Base-by-base conservation (phyloP, 371 early-diverging fungal species). In the Mucor racemosus region DNA sequence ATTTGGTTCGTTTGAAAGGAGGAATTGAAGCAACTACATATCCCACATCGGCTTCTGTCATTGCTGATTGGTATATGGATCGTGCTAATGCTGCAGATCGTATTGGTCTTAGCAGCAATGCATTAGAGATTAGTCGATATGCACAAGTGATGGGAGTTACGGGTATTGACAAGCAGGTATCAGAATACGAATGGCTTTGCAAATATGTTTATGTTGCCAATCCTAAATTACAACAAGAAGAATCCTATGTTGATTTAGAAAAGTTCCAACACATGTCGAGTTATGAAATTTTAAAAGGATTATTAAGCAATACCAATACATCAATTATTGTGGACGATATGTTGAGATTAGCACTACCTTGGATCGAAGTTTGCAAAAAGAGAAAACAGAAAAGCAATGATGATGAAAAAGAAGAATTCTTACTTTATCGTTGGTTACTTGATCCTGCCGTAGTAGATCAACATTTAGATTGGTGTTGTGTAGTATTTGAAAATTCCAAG, bases 61-160 rank as follows among this genome's bases (percentile, higher is more conserved):
- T 91, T 26, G 76, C 82, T 3, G 66, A 84, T 11, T 92, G 92
- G 92, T 91, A 90, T 66, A 62, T 75, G 14, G 73, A 81, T 7
- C 84, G 88, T 5, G 84, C 86, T 11, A 63, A 67, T 11, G 75
- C 80, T 6, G 87, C 90, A 50, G 91, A 91, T 65, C 66, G 63
- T 10, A 76, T 77, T 48, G 90, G 90, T 11, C 74, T 85, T 21
- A 73, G 80, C 36, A 79, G 79, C 15, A 74, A 84, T 39, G 87
- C 91, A 6, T 73, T 89, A 7, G 86, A 82, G 17, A 73, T 90
- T 62, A 71, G 84, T 33, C 82, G 83, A 15, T 70, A 80, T 44
- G 91, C 86, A n/a, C 77, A 72, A 35, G 77, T 77, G 17, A 81
- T 84, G 72, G 74, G 84, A 15, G 86, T 90, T 2, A 64, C 73